phyloP scores from a whole-genome alignment of 164 flowering plant species.

The Macadamia integrifolia region DNA sequence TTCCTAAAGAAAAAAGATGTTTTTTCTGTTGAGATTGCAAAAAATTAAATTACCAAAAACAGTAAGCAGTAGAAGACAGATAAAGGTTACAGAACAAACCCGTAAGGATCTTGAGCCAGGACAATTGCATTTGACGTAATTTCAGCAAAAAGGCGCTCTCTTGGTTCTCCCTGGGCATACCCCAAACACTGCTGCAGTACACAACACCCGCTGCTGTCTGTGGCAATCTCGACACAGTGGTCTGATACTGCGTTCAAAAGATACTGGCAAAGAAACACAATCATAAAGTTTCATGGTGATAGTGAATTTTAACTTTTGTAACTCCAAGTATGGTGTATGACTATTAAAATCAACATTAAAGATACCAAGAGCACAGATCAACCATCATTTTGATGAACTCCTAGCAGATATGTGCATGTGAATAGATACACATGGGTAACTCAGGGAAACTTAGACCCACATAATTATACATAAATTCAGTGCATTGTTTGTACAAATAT shows the following conservation, averaged over 20 bases:
- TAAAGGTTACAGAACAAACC: slow-evolving; percentile 20
- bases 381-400: too few relatives aligned
- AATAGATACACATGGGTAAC: too few relatives aligned
- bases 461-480: too few relatives aligned
- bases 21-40: background rate
- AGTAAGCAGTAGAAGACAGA: background rate
- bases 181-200: slow-evolving; percentile 29
- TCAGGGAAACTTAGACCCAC: too few relatives aligned
- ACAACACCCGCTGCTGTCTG: slow-evolving; percentile 36
- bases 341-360: too few relatives aligned
- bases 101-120: slow-evolving; percentile 32
- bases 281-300: too few relatives aligned
- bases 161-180: slow-evolving; percentile 17
- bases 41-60: background rate
- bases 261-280: slow-evolving; percentile 18
- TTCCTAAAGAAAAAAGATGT: slow-evolving; percentile 18
- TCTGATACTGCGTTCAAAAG: slow-evolving; percentile 26
- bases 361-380: too few relatives aligned
- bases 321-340: too few relatives aligned
- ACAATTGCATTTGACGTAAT: slow-evolving; percentile 22
- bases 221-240: slow-evolving; percentile 28
- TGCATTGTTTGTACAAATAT: too few relatives aligned
- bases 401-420: too few relatives aligned
- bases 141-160: slow-evolving; percentile 19
- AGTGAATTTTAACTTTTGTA: too few relatives aligned